Conservation (phyloP, 768 basidiomycete species). For the Lactifluus hygrophoroides region DNA sequence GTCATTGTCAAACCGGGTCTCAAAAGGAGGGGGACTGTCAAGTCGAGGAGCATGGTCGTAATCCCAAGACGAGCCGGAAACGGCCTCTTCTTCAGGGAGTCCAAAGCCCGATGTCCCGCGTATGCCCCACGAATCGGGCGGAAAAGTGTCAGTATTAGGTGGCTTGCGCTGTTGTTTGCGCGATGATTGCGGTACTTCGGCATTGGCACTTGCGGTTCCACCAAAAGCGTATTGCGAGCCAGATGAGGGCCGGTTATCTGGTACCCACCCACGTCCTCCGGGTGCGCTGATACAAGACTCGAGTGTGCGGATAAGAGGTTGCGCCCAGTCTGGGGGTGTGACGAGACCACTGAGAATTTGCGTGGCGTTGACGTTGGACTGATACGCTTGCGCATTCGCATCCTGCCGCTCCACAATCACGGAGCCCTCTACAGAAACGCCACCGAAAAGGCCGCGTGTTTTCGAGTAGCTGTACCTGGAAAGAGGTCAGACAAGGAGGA, state of each 20-base stretch:
- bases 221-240: slow-evolving; percentile 48
- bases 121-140: slow-evolving; percentile 56
- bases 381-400: slow-evolving; percentile 79
- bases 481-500: slow-evolving; percentile 1
- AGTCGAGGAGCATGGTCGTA: slow-evolving; percentile 15
- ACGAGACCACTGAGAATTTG: slow-evolving; percentile 74
- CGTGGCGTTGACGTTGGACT: slow-evolving; percentile 61
- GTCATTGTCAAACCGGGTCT: slow-evolving; percentile 15
- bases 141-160: slow-evolving; percentile 38
- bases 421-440: slow-evolving; percentile 80
- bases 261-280: slow-evolving; percentile 57
- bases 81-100: slow-evolving; percentile 20
- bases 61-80: slow-evolving; percentile 20
- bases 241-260: slow-evolving; percentile 32
- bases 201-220: slow-evolving; percentile 37
- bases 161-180: slow-evolving; percentile 11
- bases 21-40: slow-evolving; percentile 15
- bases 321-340: slow-evolving; percentile 71
- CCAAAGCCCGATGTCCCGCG: slow-evolving; percentile 43
- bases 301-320: slow-evolving; percentile 63
- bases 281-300: slow-evolving; percentile 65
- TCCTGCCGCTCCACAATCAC: slow-evolving; percentile 93
- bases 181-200: slow-evolving; percentile 22
- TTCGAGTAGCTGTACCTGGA: slow-evolving; percentile 84
- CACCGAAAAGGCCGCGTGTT: slow-evolving; percentile 89